These are phyloP conservation scores for Mycena metata DNA, from an alignment of 768 basidiomycete genomes.

Conservation along the genomic window DNA sequence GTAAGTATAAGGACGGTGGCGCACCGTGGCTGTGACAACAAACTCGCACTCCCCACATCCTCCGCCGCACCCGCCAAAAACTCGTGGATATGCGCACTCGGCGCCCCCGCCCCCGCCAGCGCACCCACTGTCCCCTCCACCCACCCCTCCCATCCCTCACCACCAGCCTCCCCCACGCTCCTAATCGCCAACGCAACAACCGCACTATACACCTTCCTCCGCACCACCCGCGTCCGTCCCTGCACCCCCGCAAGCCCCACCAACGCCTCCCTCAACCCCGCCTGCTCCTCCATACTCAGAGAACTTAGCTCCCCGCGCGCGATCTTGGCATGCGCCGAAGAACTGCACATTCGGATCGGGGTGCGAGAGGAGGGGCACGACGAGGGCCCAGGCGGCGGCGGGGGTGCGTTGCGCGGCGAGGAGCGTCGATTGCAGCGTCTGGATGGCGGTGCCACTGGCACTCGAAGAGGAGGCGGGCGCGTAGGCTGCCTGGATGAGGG, in stretches of 20 bases:
- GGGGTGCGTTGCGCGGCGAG: constrained; percentile 45
- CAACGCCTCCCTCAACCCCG: constrained; percentile 21
- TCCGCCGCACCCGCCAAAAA: constrained; percentile 89
- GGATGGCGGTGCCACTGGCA: constrained; percentile 49
- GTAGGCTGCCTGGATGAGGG: constrained; percentile 45
- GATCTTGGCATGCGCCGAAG: constrained; percentile 96
- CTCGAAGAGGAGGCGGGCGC: constrained; percentile 41
- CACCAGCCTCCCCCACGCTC: not conserved
- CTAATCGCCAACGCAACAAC: constrained; percentile 30
- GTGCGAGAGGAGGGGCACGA: constrained; percentile 80
- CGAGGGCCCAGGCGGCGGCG: constrained; percentile 88
- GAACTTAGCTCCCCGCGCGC: constrained; percentile 67
- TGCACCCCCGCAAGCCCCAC: constrained; percentile 77
- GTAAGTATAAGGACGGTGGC: not conserved
- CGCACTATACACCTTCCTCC: constrained; percentile 33
- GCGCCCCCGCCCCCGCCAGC: constrained; percentile 71
- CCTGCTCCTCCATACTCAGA: constrained; percentile 2
- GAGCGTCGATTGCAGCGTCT: constrained; percentile 58
- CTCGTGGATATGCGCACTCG: constrained; percentile 74
- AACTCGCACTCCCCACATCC: constrained; percentile 81
- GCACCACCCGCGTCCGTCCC: constrained; percentile 49
- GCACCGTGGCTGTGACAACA: constrained; percentile 73
- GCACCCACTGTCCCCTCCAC: constrained; percentile 73
- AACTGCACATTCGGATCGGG: constrained; percentile 90
- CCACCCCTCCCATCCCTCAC: constrained; percentile 78